phyloP scores from a whole-genome alignment of 345 rosid species.

The Syzygium aromaticum region DNA sequence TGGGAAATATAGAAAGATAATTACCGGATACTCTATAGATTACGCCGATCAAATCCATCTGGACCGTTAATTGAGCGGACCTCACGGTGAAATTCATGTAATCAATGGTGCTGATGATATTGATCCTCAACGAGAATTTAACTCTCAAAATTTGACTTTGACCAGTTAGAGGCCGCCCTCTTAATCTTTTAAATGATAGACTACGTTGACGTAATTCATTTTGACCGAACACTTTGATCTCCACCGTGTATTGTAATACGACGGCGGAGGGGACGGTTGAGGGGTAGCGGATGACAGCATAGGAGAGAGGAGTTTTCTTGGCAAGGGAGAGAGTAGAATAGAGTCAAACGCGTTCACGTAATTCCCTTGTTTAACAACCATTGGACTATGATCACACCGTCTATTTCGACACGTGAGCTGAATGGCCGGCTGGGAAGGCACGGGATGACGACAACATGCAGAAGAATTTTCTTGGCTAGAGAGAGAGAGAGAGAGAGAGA shows the following conservation, averaged over 20 bases:
- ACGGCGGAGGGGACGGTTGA: not conserved
- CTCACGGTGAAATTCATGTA: not conserved
- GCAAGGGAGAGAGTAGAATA: not conserved
- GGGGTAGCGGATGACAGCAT: not conserved
- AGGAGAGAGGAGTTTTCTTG: not conserved
- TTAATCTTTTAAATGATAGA: not conserved
- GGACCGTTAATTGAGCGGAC: not conserved
- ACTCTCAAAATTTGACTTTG: not conserved
- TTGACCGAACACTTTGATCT: not conserved
- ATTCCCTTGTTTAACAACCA: not conserved
- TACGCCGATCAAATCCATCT: not conserved
- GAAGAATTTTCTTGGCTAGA: not conserved
- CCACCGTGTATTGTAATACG: not conserved
- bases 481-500: not conserved
- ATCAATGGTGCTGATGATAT: not conserved
- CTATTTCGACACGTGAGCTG: not conserved
- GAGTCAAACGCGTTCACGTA: not conserved
- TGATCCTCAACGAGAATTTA: not conserved
- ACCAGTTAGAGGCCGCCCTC: not conserved
- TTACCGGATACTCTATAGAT: not conserved
- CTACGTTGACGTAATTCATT: not conserved
- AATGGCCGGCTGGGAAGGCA: not conserved
- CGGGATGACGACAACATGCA: not conserved
- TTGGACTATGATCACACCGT: not conserved
- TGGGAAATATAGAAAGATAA: not conserved